These are phyloP conservation scores for Ascochyta rabiei DNA, from an alignment of 2,329 filamentous ascomycete genomes.

Conservation along the genomic window DNA sequence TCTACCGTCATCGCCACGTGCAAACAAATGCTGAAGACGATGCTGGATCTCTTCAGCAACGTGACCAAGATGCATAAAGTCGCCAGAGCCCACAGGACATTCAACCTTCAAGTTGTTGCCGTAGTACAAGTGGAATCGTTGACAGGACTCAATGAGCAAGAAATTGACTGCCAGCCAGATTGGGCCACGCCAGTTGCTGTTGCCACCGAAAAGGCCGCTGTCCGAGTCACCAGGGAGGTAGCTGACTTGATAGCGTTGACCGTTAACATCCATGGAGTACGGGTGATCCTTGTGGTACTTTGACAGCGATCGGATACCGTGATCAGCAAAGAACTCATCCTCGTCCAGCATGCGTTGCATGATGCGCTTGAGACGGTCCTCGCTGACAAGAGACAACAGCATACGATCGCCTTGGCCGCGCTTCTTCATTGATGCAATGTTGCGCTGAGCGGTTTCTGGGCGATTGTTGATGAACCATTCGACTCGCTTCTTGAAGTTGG, in stretches of 20 bases:
- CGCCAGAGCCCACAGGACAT: slow-evolving; percentile 90
- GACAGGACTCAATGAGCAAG: slow-evolving; percentile 89
- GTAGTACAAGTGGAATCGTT: slow-evolving; percentile 96
- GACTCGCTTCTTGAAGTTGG: slow-evolving; percentile 88
- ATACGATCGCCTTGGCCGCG: slow-evolving; percentile 90
- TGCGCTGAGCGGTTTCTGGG: slow-evolving; percentile 85
- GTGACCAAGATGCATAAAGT: slow-evolving; percentile 94
- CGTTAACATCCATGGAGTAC: slow-evolving; percentile 94
- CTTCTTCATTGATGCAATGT: slow-evolving; percentile 91
- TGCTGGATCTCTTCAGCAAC: slow-evolving; percentile 96
- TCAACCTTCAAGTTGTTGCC: slow-evolving; percentile 87
- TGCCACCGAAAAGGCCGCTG: slow-evolving; percentile 91
- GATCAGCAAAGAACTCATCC: slow-evolving; percentile 86
- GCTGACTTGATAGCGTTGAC: slow-evolving; percentile 82
- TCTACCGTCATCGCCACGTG: slow-evolving; percentile 80
- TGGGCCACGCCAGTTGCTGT: slow-evolving; percentile 95
- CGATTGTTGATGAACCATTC: slow-evolving; percentile 94
- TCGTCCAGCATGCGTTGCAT: slow-evolving; percentile 91
- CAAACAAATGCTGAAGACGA: slow-evolving; percentile 89
- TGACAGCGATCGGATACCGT: slow-evolving; percentile 90
- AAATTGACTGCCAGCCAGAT: slow-evolving; percentile 98
- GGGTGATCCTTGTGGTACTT: slow-evolving; percentile 90
- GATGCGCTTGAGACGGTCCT: slow-evolving; percentile 88
- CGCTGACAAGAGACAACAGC: slow-evolving; percentile 87
- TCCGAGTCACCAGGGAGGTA: slow-evolving; percentile 97